A percentile compares a stretch with the other conserved stretches of the same genome.
phyloP scores from a whole-genome alignment of 805 yeast species.

The Hanseniaspora meyeri region DNA sequence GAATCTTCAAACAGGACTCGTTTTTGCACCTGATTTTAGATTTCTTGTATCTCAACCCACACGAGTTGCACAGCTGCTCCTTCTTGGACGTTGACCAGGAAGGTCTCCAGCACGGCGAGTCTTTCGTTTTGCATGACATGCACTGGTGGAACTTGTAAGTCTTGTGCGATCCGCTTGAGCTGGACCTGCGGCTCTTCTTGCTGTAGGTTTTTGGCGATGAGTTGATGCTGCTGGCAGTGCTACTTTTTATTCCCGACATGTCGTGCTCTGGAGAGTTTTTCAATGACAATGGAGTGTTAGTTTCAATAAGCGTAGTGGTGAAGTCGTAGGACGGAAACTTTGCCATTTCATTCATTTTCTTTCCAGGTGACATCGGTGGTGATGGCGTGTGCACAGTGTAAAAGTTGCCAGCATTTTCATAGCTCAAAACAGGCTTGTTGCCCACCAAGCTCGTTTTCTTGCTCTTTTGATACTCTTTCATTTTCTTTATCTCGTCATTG shows the following conservation, averaged over 20 bases:
- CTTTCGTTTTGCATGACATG: slow-evolving; percentile 79
- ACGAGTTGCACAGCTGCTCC: slow-evolving; percentile 94
- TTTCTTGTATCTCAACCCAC: slow-evolving; percentile 89
- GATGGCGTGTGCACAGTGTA: slow-evolving; percentile 10
- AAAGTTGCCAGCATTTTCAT: background rate
- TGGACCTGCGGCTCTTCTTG: slow-evolving; percentile 20
- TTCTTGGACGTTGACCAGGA: slow-evolving; percentile 72
- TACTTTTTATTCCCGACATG: background rate
- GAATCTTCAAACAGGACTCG: slow-evolving; percentile 66
- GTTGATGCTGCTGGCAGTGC: background rate
- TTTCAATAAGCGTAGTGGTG: slow-evolving; percentile 9
- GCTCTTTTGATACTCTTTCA: background rate
- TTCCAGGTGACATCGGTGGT: slow-evolving; percentile 12
- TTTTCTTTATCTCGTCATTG: background rate
- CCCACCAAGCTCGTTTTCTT: background rate
- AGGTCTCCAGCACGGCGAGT: slow-evolving; percentile 98
- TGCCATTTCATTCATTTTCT: background rate
- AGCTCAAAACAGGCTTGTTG: background rate
- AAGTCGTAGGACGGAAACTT: slow-evolving; percentile 4
- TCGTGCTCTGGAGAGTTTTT: background rate
- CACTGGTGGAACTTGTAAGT: slow-evolving; percentile 31
- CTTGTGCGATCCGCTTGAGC: slow-evolving; percentile 2
- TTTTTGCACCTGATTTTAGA: slow-evolving; percentile 84
- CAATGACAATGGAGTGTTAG: background rate
- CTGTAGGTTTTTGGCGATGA: slow-evolving; percentile 14